Evolutionary conservation across 352 stramenopile genomes (phyloP).

Genomic region (Blastocystis sp.): DNA sequence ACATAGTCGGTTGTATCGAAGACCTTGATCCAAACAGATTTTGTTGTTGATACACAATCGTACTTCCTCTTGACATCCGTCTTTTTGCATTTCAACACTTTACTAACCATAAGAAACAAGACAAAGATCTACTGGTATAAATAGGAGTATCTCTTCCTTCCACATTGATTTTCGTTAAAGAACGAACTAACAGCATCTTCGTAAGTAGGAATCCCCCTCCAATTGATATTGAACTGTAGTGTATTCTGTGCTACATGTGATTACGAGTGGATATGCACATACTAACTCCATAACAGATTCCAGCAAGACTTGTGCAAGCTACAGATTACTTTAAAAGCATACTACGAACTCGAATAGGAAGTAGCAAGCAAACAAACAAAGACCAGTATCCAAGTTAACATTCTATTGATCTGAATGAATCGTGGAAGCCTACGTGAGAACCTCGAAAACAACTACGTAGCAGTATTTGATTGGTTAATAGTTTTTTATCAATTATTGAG

Average conservation of each 20-base stretch:
- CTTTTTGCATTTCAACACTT: slow-evolving; percentile 30
- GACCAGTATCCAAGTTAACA: background rate
- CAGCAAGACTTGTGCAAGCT: slow-evolving; percentile 35
- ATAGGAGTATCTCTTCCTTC: background rate
- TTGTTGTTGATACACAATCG: slow-evolving; percentile 9
- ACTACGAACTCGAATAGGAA: background rate
- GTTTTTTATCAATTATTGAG: background rate
- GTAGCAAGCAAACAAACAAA: background rate
- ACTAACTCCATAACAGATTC: slow-evolving; percentile 19
- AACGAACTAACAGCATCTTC: slow-evolving; percentile 4
- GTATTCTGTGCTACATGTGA: slow-evolving; percentile 23
- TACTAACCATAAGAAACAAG: background rate
- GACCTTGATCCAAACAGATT: slow-evolving; percentile 46
- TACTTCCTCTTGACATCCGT: background rate
- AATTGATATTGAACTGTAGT: slow-evolving; percentile 56
- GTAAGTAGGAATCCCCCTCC: slow-evolving; percentile 1
- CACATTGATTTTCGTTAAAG: slow-evolving; percentile 56
- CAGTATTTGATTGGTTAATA: slow-evolving; percentile 33
- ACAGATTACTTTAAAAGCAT: background rate
- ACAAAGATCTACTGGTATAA: slow-evolving; percentile 29
- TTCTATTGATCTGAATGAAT: background rate
- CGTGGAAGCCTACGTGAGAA: background rate
- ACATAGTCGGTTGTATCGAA: slow-evolving; percentile 23
- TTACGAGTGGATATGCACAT: background rate
- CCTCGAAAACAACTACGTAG: background rate